These are phyloP conservation scores for Begonia loranthoides DNA, from an alignment of 306 rosid genomes.

Conservation along the genomic window DNA sequence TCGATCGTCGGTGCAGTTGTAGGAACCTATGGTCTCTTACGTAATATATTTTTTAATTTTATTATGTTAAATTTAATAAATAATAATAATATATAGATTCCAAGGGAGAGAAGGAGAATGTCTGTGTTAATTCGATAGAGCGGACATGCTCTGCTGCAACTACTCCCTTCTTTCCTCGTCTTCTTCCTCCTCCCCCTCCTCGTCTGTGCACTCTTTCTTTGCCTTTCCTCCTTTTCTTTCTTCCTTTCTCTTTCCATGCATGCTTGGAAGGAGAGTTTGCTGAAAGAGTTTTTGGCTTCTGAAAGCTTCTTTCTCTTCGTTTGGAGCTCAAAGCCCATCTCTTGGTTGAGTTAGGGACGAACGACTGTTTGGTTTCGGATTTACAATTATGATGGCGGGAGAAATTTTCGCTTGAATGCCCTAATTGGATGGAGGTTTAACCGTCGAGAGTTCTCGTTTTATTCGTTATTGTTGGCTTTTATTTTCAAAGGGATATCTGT, in stretches of 20 bases:
- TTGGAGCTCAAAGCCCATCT: too few species aligned
- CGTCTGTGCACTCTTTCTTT: background rate
- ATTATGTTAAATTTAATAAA: background rate
- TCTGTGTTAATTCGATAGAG: slow-evolving; percentile 3
- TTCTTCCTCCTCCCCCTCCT: slow-evolving; percentile 14
- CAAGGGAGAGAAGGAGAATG: slow-evolving; percentile 1
- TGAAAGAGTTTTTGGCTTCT: too few species aligned
- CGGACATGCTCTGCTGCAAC: slow-evolving; percentile 6
- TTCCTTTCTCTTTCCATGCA: slow-evolving; percentile 14
- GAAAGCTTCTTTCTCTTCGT: too few species aligned
- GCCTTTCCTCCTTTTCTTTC: background rate
- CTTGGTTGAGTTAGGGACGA: too few species aligned
- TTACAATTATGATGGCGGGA: too few species aligned
- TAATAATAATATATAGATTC: background rate
- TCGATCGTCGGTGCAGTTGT: slow-evolving; percentile 28
- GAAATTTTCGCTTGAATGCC: too few species aligned
- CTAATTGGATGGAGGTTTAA: too few species aligned
- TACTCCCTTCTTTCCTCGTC: slow-evolving; percentile 17
- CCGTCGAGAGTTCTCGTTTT: too few species aligned
- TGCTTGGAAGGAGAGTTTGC: background rate
- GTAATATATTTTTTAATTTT: background rate
- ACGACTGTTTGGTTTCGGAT: too few species aligned
- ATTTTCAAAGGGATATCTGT: too few species aligned
- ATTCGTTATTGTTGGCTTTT: too few species aligned
- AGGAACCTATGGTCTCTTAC: background rate